Evolutionary conservation across 108 stramenopile species (phyloP).

Genomic region (Nitzschia sp.): DNA sequence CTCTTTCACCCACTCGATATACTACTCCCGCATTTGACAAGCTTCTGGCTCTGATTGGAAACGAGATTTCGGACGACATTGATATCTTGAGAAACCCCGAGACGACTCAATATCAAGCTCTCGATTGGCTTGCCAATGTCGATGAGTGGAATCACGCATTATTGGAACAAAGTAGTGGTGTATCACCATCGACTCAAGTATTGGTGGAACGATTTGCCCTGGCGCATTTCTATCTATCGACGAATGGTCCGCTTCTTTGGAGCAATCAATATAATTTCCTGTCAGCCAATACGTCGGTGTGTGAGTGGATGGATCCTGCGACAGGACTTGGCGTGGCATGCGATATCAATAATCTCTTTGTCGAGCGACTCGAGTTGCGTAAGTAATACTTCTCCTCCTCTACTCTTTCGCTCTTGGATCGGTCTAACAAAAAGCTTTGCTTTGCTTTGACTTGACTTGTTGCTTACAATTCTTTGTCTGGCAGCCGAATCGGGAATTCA

Average conservation of each 20-base stretch:
- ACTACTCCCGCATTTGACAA: neutral
- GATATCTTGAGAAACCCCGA: neutral
- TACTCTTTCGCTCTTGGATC: no score
- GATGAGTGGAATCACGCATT: no score
- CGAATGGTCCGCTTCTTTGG: neutral
- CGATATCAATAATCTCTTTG: neutral
- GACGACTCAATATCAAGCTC: neutral
- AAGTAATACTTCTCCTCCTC: no score
- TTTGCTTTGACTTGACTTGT: no score
- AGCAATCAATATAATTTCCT: neutral
- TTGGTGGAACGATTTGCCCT: neutral
- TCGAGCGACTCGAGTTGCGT: neutral
- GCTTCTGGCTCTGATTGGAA: neutral
- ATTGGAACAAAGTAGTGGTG: neutral
- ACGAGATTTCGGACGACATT: neutral
- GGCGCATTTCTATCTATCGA: neutral
- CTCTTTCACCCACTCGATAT: neutral
- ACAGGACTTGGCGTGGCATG: neutral
- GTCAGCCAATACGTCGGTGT: neutral
- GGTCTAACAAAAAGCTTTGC: no score
- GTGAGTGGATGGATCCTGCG: neutral
- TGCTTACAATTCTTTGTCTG: no score
- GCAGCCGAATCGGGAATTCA: no score
- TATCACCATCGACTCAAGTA: neutral
- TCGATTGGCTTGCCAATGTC: neutral